Evolutionary conservation across 1,284 basidiomycete species (phyloP).

Genomic region (Peniophora sp.): DNA sequence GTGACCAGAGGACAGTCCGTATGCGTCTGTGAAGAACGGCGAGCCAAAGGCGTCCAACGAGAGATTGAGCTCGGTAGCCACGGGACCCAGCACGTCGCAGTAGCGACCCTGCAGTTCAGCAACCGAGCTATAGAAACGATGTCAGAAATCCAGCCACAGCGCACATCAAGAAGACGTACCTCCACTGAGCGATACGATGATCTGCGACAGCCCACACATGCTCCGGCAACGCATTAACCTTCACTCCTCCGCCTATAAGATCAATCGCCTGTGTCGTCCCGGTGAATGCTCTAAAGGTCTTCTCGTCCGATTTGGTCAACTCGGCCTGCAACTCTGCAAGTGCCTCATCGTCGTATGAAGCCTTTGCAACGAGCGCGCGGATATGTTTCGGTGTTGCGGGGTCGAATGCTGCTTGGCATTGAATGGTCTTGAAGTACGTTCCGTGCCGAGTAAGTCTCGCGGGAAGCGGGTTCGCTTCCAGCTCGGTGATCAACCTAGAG

Average conservation of each 20-base stretch:
- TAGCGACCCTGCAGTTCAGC: slow-evolving; percentile 21
- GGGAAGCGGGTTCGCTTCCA: slow-evolving; percentile 29
- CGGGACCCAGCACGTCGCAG: slow-evolving; percentile 19
- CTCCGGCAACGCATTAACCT: slow-evolving; percentile 38
- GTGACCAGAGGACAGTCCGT: slow-evolving; percentile 7
- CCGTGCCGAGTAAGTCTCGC: slow-evolving; percentile 14
- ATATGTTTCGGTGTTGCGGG: slow-evolving; percentile 23
- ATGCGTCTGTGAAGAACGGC: slow-evolving; percentile 16
- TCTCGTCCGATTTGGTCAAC: neutral
- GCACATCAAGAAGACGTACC: slow-evolving; percentile 19
- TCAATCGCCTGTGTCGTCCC: slow-evolving; percentile 48
- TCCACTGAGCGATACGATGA: slow-evolving; percentile 39
- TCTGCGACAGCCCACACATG: slow-evolving; percentile 30
- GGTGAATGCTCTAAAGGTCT: slow-evolving; percentile 16
- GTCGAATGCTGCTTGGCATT: slow-evolving; percentile 22
- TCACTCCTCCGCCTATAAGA: slow-evolving; percentile 38
- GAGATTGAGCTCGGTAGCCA: slow-evolving; percentile 33
- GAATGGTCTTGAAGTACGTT: slow-evolving; percentile 16
- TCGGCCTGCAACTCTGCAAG: slow-evolving; percentile 6
- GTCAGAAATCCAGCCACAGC: neutral
- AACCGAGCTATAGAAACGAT: slow-evolving; percentile 22
- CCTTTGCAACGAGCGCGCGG: slow-evolving; percentile 18
- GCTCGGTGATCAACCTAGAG: slow-evolving; percentile 23
- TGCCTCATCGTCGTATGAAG: slow-evolving; percentile 15
- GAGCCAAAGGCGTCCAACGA: slow-evolving; percentile 40